A percentile compares a stretch with the other conserved stretches of the same genome.
These are phyloP conservation scores for Xylaria arbuscula DNA, from an alignment of 2,329 filamentous ascomycete species.

Conservation along the genomic window DNA sequence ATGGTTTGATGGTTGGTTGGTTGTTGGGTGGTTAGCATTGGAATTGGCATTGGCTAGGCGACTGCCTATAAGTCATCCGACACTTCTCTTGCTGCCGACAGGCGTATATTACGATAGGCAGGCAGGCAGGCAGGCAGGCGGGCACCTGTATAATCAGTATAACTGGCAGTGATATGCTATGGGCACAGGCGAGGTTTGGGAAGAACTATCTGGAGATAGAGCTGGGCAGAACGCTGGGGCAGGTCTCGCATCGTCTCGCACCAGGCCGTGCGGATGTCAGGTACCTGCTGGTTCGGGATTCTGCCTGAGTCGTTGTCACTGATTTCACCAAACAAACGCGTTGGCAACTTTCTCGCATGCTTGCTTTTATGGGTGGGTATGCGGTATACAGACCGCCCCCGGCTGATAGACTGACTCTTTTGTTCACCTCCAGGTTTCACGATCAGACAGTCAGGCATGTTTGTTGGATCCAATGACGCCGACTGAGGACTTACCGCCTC, in stretches of 20 bases:
- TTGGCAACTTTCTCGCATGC: not conserved
- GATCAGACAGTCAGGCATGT: conserved; percentile 11
- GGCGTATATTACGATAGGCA: too few relatives aligned
- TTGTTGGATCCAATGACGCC: not conserved
- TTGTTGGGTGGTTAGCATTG: not conserved
- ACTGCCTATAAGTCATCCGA: conserved; percentile 8
- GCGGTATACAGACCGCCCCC: not conserved
- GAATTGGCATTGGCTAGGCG: not conserved
- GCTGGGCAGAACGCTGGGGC: not conserved
- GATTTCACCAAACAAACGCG: too few relatives aligned
- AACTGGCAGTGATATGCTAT: not conserved
- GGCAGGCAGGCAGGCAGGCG: not conserved
- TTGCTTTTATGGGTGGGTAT: not conserved
- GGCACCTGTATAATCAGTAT: not conserved
- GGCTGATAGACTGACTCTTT: not conserved
- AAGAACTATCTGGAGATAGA: not conserved
- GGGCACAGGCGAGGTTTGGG: not conserved
- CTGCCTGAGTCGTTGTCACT: conserved; percentile 14
- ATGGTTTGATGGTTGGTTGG: not conserved
- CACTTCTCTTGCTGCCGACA: not conserved
- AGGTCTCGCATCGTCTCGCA: not conserved
- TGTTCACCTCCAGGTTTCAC: conserved; percentile 19
- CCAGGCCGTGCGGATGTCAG: not conserved
- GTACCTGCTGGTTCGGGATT: not conserved
- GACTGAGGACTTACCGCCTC: conserved; percentile 2